Evolutionary conservation across 2,329 filamentous ascomycete species (phyloP).

Genomic region (Verticillium dahliae): DNA sequence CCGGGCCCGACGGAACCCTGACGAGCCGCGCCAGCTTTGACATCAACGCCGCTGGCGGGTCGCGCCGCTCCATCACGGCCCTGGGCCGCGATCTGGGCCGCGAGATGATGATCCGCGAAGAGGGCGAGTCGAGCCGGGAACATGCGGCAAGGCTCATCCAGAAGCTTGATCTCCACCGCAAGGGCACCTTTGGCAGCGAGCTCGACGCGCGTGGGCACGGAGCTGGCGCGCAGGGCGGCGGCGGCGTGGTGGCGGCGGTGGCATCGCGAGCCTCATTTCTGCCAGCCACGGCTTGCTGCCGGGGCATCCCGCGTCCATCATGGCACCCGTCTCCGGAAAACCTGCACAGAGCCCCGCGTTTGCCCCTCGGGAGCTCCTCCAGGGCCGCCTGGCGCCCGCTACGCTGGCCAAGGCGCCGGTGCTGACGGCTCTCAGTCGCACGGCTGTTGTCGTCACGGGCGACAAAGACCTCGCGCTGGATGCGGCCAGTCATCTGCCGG

Average conservation of each 20-base stretch:
- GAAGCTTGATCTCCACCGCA: slow-evolving; percentile 84
- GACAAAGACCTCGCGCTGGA: slow-evolving; percentile 64
- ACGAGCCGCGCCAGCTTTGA: slow-evolving; percentile 67
- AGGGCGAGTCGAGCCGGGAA: slow-evolving; percentile 70
- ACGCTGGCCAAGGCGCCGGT: slow-evolving; percentile 80
- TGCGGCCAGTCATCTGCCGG: slow-evolving; percentile 67
- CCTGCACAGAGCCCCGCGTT: slow-evolving; percentile 10
- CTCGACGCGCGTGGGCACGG: slow-evolving; percentile 29
- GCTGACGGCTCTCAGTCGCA: slow-evolving; percentile 78
- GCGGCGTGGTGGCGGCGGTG: slow-evolving; percentile 45
- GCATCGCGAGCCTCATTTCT: slow-evolving; percentile 80
- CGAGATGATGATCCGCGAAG: slow-evolving; percentile 44
- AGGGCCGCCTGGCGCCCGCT: slow-evolving; percentile 66
- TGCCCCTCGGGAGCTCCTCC: slow-evolving; percentile 14
- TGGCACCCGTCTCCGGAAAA: slow-evolving; percentile 11
- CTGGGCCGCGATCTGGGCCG: slow-evolving; percentile 38
- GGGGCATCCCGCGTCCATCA: slow-evolving; percentile 34
- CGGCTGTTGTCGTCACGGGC: slow-evolving; percentile 72
- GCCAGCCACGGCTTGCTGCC: slow-evolving; percentile 76
- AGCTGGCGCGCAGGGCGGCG: slow-evolving; percentile 30
- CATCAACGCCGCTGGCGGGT: slow-evolving; percentile 37
- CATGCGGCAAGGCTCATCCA: slow-evolving; percentile 87
- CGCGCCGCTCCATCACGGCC: slow-evolving; percentile 51
- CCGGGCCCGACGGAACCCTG: slow-evolving; percentile 49
- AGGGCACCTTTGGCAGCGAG: slow-evolving; percentile 53